phyloP scores from a whole-genome alignment of 2,329 filamentous ascomycete species.

The Dactylella cylindrospora region DNA sequence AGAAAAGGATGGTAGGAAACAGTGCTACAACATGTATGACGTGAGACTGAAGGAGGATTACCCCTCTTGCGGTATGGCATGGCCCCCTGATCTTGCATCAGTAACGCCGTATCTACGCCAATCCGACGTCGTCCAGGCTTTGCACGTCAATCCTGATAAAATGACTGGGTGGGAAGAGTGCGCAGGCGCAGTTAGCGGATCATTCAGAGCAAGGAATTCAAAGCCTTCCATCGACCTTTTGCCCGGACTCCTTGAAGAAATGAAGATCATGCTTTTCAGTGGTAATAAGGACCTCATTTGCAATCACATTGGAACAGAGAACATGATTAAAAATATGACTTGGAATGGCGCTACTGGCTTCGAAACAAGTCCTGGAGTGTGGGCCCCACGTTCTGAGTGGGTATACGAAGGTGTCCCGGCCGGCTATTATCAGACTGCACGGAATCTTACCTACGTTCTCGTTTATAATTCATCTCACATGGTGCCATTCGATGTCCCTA shows the following conservation, averaged over 20 bases:
- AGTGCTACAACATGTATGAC: conserved; percentile 97
- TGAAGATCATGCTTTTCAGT: conserved; percentile 84
- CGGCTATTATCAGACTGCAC: conserved; percentile 89
- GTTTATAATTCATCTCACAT: conserved; percentile 97
- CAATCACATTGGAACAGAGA: conserved; percentile 93
- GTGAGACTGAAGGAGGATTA: conserved; percentile 77
- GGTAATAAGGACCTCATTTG: conserved; percentile 94
- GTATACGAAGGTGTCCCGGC: conserved; percentile 84
- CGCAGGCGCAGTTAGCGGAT: conserved; percentile 71
- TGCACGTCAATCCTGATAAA: conserved; percentile 81
- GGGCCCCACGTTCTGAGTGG: conserved; percentile 92
- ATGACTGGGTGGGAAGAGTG: conserved; percentile 90
- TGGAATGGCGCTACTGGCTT: conserved; percentile 94
- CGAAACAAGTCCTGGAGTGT: conserved; percentile 76
- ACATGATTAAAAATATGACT: conserved; percentile 81
- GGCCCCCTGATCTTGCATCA: conserved; percentile 80
- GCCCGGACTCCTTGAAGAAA: conserved; percentile 72
- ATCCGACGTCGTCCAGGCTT: conserved; percentile 72
- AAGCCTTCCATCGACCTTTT: conserved; percentile 72
- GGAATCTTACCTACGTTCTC: conserved; percentile 91
- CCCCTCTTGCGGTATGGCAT: conserved; percentile 92
- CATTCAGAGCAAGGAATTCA: conserved; percentile 71
- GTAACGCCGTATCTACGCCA: conserved; percentile 84
- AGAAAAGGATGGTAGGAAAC: conserved; percentile 57
- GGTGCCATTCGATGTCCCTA: conserved; percentile 92